Evolutionary conservation across 345 rosid genomes (phyloP).

Genomic region (Combretum micranthum): DNA sequence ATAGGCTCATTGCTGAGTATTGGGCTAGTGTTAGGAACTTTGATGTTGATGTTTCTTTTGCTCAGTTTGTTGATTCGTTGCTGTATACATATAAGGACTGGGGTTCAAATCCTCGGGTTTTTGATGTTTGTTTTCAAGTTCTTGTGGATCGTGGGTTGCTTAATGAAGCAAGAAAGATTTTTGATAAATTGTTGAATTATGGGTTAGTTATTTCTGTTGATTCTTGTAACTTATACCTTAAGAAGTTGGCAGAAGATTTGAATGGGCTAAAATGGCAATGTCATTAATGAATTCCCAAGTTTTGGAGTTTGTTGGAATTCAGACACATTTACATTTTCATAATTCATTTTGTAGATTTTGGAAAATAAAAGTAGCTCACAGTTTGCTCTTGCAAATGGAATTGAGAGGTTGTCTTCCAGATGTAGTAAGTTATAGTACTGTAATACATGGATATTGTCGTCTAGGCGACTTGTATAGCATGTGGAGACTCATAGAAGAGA

Average conservation of each 20-base stretch:
- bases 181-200: constrained; percentile 72
- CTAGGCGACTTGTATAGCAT: constrained; percentile 39
- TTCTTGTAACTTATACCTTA: constrained; percentile 76
- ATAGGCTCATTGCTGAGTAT: constrained; percentile 43
- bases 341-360: constrained; percentile 48
- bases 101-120: constrained; percentile 82
- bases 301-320: constrained; percentile 72
- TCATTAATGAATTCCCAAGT: constrained; percentile 47
- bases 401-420: constrained; percentile 61
- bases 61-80: constrained; percentile 46
- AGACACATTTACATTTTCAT: constrained; percentile 60
- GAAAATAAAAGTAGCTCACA: constrained; percentile 67
- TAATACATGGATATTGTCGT: constrained; percentile 73
- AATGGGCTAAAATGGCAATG: constrained; percentile 27
- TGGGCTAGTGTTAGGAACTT: constrained; percentile 50
- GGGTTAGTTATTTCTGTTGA: constrained; percentile 75
- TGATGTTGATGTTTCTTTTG: constrained; percentile 39
- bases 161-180: constrained; percentile 58
- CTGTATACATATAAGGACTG: constrained; percentile 84
- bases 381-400: constrained; percentile 62
- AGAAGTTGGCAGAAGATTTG: constrained; percentile 35
- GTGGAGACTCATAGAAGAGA: constrained; percentile 55
- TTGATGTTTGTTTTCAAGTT: constrained; percentile 76
- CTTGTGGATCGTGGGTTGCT: constrained; percentile 62
- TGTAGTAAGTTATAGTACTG: constrained; percentile 77